Conservation (phyloP, 805 yeast species). For the Candida golubevii region DNA sequence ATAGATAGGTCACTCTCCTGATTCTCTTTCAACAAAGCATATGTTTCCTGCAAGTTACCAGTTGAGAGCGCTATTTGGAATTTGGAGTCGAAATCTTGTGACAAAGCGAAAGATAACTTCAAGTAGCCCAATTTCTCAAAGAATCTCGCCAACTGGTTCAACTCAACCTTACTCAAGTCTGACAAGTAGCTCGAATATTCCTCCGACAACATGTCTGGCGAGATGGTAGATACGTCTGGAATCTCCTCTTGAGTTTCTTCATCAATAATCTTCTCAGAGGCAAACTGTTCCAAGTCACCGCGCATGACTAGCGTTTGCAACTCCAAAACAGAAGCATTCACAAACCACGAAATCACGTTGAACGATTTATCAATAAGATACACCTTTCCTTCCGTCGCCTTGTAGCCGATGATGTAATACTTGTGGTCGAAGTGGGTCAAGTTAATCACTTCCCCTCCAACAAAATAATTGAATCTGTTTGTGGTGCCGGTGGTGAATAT, state of each 20-base stretch:
- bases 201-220: constrained; percentile 56
- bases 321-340: constrained; percentile 84
- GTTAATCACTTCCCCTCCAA: constrained; percentile 90
- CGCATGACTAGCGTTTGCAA: constrained; percentile 94
- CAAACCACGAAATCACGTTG: constrained; percentile 72
- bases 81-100: constrained; percentile 85
- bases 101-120: constrained; percentile 75
- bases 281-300: constrained; percentile 79
- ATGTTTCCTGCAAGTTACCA: constrained; percentile 68
- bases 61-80: constrained; percentile 84
- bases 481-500: constrained; percentile 77
- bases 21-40: constrained; percentile 37
- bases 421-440: constrained; percentile 89
- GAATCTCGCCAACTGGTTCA: constrained; percentile 81
- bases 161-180: constrained; percentile 59
- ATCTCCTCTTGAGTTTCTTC: constrained; percentile 36
- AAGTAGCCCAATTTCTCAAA: constrained; percentile 88
- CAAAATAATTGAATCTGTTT: constrained; percentile 87
- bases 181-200: constrained; percentile 48
- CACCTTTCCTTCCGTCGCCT: constrained; percentile 78
- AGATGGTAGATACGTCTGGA: constrained; percentile 34
- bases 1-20: constrained; percentile 47
- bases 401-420: constrained; percentile 82
- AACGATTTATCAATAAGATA: constrained; percentile 90
- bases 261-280: constrained; percentile 25